A percentile compares a stretch with the other conserved stretches of the same genome.
phyloP scores from a whole-genome alignment of 306 rosid species.

The Begonia peltatifolia region DNA sequence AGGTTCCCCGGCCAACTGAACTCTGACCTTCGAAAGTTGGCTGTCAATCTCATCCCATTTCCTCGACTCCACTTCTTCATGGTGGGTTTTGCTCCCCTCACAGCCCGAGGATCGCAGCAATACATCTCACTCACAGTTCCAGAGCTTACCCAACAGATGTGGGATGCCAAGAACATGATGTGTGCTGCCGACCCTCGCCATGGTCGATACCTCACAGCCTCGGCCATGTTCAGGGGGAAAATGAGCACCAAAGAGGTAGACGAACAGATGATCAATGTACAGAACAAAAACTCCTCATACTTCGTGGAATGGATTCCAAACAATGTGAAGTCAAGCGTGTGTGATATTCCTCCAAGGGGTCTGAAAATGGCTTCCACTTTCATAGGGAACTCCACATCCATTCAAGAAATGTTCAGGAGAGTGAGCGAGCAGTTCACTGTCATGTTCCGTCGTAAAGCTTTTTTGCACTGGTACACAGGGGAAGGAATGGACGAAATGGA shows the following conservation, averaged over 20 bases:
- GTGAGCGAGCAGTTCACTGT: slow-evolving; percentile 92
- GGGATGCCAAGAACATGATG: slow-evolving; percentile 97
- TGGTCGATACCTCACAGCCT: slow-evolving; percentile 81
- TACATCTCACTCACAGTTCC: slow-evolving; percentile 89
- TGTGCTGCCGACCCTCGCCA: slow-evolving; percentile 97
- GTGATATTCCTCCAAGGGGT: slow-evolving; percentile 74
- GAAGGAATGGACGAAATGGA: slow-evolving; percentile 99
- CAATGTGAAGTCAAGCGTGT: slow-evolving; percentile 88
- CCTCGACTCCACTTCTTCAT: slow-evolving; percentile 95
- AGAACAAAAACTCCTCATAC: slow-evolving; percentile 87
- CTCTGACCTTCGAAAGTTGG: slow-evolving; percentile 78
- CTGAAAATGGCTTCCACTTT: slow-evolving; percentile 87
- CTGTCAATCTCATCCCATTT: slow-evolving; percentile 81
- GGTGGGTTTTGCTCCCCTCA: slow-evolving; percentile 93
- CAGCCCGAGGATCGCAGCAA: slow-evolving; percentile 91
- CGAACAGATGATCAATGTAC: slow-evolving; percentile 87
- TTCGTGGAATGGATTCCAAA: slow-evolving; percentile 94
- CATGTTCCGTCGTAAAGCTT: slow-evolving; percentile 87
- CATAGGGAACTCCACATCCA: slow-evolving; percentile 81
- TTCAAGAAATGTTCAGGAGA: slow-evolving; percentile 94
- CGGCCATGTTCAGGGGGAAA: slow-evolving; percentile 91
- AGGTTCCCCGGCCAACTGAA: slow-evolving; percentile 93
- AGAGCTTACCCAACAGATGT: slow-evolving; percentile 90
- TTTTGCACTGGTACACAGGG: slow-evolving; percentile 92
- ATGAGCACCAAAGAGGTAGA: slow-evolving; percentile 97